Evolutionary conservation across 2,329 filamentous ascomycete genomes (phyloP), one percentile per base, ranked within the genome.

Genomic region (Colletotrichum caudatum): DNA sequence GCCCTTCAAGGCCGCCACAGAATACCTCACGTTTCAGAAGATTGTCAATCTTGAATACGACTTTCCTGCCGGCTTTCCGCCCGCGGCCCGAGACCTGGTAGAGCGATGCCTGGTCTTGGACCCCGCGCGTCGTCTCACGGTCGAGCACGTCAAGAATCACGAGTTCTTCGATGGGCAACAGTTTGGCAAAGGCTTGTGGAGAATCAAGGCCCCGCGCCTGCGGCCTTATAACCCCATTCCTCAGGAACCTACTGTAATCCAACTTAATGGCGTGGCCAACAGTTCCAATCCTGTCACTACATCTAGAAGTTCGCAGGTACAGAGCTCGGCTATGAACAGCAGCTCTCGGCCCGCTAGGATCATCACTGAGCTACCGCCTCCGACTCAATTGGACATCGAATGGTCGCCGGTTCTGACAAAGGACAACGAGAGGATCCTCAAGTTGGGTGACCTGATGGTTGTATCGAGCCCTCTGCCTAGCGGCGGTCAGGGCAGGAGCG

Each of bases 1-100:
- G 7, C 96, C 96, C 0, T 99, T 99, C 85, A 99, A 99, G 81
- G 96, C 93, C 51, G 93, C 88, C 18, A 98, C 97, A 76, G 96
- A 99, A 80, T 99, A 98, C 78, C 88, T 96, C 78, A 99, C 96
- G 0, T 99, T 99, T 79, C 96, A 99, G 80, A 99, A 98, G 82
- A 99, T 99, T 78, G 94, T 99, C 64, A 92, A 89, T 41, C 86
- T 99, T 54, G 95, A 99, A 66, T 99, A 98, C 79, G 92, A 95
- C 57, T 99, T 98, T 74, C 96, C 96, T 0, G 83, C 89, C 37
- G 94, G 94, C 1, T 99, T 99, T 76, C 96, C 96, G 2, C 85
- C 91, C 6, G 89, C 94, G 1, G 96, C 96, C 26, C 91, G 91
- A 72, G 96, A 99, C 80, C 85, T 99, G 20, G 92, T 99, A 1